Base-by-base conservation (phyloP, 2,329 filamentous ascomycete species). In the Colletotrichum gloeosporioides region DNA sequence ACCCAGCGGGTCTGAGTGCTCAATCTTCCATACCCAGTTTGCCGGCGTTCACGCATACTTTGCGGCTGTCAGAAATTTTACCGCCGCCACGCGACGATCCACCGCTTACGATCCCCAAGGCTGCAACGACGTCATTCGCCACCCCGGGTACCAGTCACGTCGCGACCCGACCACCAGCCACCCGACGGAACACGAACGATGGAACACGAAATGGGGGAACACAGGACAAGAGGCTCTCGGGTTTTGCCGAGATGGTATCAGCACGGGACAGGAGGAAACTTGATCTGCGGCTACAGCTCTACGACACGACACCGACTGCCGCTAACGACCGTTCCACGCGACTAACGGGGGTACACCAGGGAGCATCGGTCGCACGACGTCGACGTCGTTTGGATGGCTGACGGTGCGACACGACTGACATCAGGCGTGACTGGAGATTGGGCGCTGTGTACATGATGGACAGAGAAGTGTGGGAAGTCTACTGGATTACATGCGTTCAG, bases 111-210 rank as follows among this genome's bases (percentile, higher is more conserved):
- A 64, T 57, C 39, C 29, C 31, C n/a, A 55, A 31, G 34, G 61
- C 61, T 44, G 44, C 64, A 66, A 39, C 74, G 70, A 76, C 74
- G 70, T 76, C 74, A 73, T 76, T 69, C 25, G 74, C 74, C 70
- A 73, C 70, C n/a, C 44, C 59, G 39, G 34, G n/a, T 63, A 31
- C 44, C 69, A n/a, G 63, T 62, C n/a, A 29, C 63, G 27, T 27
- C n/a, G 36, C 34, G 7, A 22, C 12, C 22, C 13, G n/a, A 53
- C 25, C 36, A 32, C 22, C 39, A 71, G 55, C 55, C 55, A 59
- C 55, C 55, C 55, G 27, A 59, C 55, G 25, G 55, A 59, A 59
- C 16, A 59, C 55, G 27, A 8, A 29, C 29, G 22, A 59, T 59
- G 25, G 55, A 59, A 31, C 55, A 27, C 27, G 55, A 31, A 6